A percentile compares a stretch with the other conserved stretches of the same genome.
phyloP scores from a whole-genome alignment of 2,329 filamentous ascomycete species.

The Rhynchosporium secalis region DNA sequence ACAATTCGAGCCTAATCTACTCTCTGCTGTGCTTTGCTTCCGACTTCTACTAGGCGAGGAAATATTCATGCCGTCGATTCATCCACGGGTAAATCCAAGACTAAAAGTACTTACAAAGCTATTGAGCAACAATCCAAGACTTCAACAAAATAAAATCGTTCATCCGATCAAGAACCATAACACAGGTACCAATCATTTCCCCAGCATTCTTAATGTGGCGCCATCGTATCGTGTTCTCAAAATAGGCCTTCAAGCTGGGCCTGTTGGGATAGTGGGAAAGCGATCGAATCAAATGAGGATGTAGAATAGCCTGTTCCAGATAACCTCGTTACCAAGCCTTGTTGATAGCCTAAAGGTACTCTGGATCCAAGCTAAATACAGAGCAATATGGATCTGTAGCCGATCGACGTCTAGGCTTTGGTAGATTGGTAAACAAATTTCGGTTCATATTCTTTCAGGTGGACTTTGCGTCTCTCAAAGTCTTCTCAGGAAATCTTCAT shows the following conservation, averaged over 20 bases:
- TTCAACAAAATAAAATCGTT: background rate
- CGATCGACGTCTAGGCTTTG: background rate
- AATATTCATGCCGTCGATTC: background rate
- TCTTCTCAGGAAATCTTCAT: background rate
- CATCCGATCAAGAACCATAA: background rate
- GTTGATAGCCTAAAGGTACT: background rate
- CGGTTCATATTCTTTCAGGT: background rate
- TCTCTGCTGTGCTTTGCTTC: background rate
- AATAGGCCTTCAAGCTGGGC: background rate
- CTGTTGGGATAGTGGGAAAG: background rate
- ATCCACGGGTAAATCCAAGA: too few relatives aligned
- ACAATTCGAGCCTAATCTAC: too few relatives aligned
- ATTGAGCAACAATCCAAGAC: background rate
- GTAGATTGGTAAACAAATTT: background rate
- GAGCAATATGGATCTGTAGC: conserved; percentile 12
- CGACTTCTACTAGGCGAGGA: background rate
- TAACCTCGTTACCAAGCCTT: background rate
- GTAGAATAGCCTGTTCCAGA: background rate
- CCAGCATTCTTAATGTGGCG: background rate
- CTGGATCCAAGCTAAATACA: conserved; percentile 15
- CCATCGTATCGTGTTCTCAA: background rate
- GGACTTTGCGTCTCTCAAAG: background rate
- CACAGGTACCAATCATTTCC: too few relatives aligned
- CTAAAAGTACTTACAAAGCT: background rate
- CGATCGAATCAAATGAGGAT: background rate